Base-by-base conservation (phyloP, 164 flowering plant genomes). In the Dillenia turbinata region DNA sequence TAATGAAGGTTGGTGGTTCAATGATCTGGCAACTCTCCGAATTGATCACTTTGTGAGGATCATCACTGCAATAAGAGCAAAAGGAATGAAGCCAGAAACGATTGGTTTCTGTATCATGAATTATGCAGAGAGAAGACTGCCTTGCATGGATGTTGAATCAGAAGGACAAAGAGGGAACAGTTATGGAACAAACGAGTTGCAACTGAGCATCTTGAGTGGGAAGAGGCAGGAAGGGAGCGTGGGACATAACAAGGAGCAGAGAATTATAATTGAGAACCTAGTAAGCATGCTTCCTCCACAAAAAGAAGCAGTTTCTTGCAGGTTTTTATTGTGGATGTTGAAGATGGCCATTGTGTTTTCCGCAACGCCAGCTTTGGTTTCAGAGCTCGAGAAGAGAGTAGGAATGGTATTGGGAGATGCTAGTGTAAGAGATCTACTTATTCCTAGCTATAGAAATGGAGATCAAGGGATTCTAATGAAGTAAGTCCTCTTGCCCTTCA, bases 381-480 rank as follows among this genome's bases (percentile, higher is more conserved):
- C 89, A 3, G 98, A 92, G 71, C 85, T 92, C 3, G 98, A 92
- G 76, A 89, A 86, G 57, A 77, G 95, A 76, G 79, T 80, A 1
- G 95, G 91, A 26, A 77, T 83, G 77, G 76, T 77, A 61, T 61
- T 92, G 64, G 87, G 88, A 69, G 82, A 88, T 61, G 98, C 93
- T 22, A 75, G 51, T 69, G 85, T 79, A 52, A 60, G 63, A 62
- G 98, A 86, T 67, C 92, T 92, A 61, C 59, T 87, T 48, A 82
- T 92, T 62, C 91, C 91, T 24, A 77, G 66, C 60, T 82, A 71
- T 47, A 73, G 65, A 44, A 67, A 57, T 52, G 83, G 66, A 47
- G 82, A 76, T 75, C 84, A 78, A 56, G 80, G 69, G 44, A 70
- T 64, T 55, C 52, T 56, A 4, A 2, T 57, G 44, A 68, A 64